Base-by-base conservation (phyloP, 192 early-diverging fungal species). In the Podila horticola region DNA sequence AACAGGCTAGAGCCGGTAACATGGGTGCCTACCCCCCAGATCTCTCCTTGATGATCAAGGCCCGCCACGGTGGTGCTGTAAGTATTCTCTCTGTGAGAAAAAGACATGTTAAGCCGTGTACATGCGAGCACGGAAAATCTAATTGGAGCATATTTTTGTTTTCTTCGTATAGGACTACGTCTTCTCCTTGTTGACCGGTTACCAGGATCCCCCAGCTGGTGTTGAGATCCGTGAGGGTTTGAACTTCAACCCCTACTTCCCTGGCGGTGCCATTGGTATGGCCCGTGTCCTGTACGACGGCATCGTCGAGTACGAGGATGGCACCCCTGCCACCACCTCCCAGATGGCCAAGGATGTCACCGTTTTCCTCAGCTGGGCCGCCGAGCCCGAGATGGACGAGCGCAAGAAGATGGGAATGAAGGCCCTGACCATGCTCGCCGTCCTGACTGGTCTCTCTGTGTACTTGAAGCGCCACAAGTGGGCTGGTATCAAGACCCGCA, bases 231-330 rank as follows among this genome's bases (percentile, higher is more conserved):
- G 96, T 85, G 96, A 97, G 76, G 97, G 97, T 66, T 89, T 99
- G 22, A 95, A 98, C 91, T 99, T 96, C 90, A 99, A 99, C 91
- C 95, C 95, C 49, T 99, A 98, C 89, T 99, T 99, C 94, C 97
- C 96, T 20, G 97, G 97, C 58, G 97, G 97, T 74, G 94, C 97
- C 62, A 99, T 99, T 85, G 90, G 91, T 64, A 99, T 99, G 97
- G 97, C 96, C 38, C 93, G 94, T 73, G 87, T 93, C 64, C 84
- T 99, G 58, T 99, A 92, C 86, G 97, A 99, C 71, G 97, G 94
- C 62, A 87, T 96, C 26, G 93, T 97, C 26, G 97, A 99, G 75
- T 99, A 94, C 76, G 97, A 99, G 63, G 97, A 99, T 82, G 97
- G 84, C 61, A 97, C 97, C 26, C 95, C 95, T 70, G 95, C 96